These are phyloP conservation scores for Ampelocalamus luodianensis DNA, from an alignment of 176 grass and related monocot genomes.

Conservation along the genomic window DNA sequence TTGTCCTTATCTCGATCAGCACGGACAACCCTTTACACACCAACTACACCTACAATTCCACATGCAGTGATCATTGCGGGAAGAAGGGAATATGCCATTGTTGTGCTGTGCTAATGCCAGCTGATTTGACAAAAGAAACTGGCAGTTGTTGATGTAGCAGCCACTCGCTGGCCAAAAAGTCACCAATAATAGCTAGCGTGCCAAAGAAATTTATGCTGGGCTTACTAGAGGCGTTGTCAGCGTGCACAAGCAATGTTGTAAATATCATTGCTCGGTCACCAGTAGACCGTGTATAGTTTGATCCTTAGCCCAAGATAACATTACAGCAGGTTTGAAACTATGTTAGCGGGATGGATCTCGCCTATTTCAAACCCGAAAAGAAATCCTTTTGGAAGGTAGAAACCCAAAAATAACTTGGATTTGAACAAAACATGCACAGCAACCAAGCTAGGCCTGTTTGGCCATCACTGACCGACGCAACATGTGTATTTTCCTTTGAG, in stretches of 20 bases:
- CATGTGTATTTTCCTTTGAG: background rate
- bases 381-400: background rate
- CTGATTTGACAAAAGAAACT: background rate
- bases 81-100: background rate
- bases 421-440: background rate
- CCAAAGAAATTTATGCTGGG: too few species aligned
- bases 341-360: background rate
- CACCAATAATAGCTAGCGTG: background rate
- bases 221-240: background rate
- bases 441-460: background rate
- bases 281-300: background rate
- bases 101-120: background rate
- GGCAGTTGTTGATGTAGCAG: background rate
- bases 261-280: conserved; percentile 2
- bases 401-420: background rate
- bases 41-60: too few species aligned
- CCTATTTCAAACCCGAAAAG: background rate
- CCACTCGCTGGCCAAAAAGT: background rate
- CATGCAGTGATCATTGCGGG: background rate
- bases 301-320: too few species aligned
- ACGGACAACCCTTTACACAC: background rate
- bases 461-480: too few species aligned
- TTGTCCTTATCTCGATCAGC: conserved; percentile 24
- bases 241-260: background rate
- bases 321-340: too few species aligned